A percentile compares a stretch with the other conserved stretches of the same genome.
phyloP scores from a whole-genome alignment of 1,284 basidiomycete species.

The Agaricales sp. region DNA sequence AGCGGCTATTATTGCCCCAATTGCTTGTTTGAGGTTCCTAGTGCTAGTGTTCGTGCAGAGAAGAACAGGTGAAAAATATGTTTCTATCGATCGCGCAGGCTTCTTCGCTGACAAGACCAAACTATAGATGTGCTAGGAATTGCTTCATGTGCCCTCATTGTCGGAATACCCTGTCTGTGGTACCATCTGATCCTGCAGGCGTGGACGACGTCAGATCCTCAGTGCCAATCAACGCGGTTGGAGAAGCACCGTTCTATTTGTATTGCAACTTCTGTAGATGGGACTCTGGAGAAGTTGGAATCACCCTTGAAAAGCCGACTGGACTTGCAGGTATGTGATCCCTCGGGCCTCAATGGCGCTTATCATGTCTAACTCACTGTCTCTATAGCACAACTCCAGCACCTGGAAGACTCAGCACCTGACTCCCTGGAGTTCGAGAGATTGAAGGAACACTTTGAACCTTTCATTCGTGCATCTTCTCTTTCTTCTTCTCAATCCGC shows the following conservation, averaged over 20 bases:
- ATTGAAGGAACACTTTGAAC: constrained; percentile 91
- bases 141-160: constrained; percentile 96
- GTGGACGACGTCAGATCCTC: constrained; percentile 40
- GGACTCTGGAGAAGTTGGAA: constrained; percentile 86
- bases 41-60: constrained; percentile 90
- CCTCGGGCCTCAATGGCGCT: neutral
- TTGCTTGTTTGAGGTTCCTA: constrained; percentile 98
- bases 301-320: constrained; percentile 93
- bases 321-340: constrained; percentile 75
- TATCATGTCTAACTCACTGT: constrained; percentile 7
- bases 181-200: constrained; percentile 78
- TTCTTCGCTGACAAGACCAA: neutral
- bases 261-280: constrained; percentile 91
- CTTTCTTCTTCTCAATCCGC: constrained; percentile 47
- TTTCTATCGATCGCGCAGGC: neutral
- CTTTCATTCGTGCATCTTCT: constrained; percentile 70
- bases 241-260: constrained; percentile 84
- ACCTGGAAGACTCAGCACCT: constrained; percentile 75
- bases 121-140: constrained; percentile 83
- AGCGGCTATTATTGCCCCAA: constrained; percentile 97
- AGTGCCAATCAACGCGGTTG: constrained; percentile 43
- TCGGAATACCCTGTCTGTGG: constrained; percentile 78
- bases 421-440: constrained; percentile 84
- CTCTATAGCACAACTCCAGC: constrained; percentile 74
- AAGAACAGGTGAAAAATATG: constrained; percentile 71